Base-by-base conservation (phyloP, 495 filamentous ascomycete species). In the Penicillium longicatenatum region DNA sequence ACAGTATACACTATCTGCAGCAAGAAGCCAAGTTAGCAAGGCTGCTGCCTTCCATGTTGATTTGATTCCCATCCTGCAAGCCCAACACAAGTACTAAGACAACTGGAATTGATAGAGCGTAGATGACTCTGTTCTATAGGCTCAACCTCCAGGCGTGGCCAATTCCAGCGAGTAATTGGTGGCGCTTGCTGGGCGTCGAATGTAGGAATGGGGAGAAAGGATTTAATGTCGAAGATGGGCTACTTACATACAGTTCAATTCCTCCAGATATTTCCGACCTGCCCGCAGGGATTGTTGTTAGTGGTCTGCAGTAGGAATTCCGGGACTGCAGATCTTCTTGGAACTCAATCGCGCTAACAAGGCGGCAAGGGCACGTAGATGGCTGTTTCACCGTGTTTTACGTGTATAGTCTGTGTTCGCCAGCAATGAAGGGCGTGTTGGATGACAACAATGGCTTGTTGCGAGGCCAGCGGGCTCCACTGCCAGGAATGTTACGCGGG, bases 11-110 rank as follows among this genome's bases (percentile, higher is more conserved):
- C 55, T 57, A 31, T 67, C 69, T 66, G 67, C 54, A n/a, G 65
- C 60, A 14, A 75, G 57, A 37, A 76, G 62, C 68, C 69, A 74
- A 48, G 63, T 78, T 67, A 78, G 75, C 65, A 75, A 55, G 47
- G 60, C 54, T 54, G 64, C 53, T 8, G 54, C 52, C 50, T 60
- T 63, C 69, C 58, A 67, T 55, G 41, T 65, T 19, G 53, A 57
- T 9, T 33, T 47, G 9, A 60, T 54, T 26, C 4, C 60, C 53
- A 69, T 72, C 20, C 45, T 70, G 49, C 19, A 42, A 31, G 39
- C 12, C 50, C 52, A 52, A 52, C 26, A 29, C 37, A 16, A 39
- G 30, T 20, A 43, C 49, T 47, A 30, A 24, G 21, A 37, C 37
- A 11, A 30, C 17, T 54, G 8, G 54, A 57, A 52, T 43, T 16